Conservation (phyloP, 148 eudicot species). For the Camellia sinensis region DNA sequence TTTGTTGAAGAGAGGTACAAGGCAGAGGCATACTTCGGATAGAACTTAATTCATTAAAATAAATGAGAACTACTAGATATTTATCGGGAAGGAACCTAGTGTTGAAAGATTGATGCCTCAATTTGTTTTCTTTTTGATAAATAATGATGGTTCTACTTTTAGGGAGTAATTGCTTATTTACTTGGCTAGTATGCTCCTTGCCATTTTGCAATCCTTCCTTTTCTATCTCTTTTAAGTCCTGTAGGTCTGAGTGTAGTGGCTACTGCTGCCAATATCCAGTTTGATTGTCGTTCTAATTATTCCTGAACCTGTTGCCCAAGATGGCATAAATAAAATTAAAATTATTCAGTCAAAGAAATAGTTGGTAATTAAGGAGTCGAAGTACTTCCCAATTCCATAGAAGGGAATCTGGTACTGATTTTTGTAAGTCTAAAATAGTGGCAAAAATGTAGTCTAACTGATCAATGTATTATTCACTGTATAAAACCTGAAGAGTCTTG, state of each 20-base stretch:
- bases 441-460: no score
- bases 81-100: neutral
- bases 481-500: no score
- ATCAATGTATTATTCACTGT: no score
- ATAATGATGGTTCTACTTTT: conserved; percentile 3
- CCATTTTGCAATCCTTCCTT: neutral
- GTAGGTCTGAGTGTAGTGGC: neutral
- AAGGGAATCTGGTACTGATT: no score
- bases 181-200: neutral
- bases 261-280: neutral
- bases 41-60: neutral
- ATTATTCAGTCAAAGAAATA: neutral
- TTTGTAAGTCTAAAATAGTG: no score
- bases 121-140: neutral
- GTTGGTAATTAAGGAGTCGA: no score
- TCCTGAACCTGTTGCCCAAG: neutral
- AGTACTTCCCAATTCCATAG: no score
- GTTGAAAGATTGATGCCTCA: neutral
- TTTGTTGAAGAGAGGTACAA: neutral
- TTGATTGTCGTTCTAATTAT: neutral
- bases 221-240: neutral
- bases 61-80: neutral
- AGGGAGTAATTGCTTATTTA: neutral
- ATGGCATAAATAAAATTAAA: neutral
- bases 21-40: neutral